Conservation (phyloP, 1,284 basidiomycete genomes). For the Trichosporon sp. region DNA sequence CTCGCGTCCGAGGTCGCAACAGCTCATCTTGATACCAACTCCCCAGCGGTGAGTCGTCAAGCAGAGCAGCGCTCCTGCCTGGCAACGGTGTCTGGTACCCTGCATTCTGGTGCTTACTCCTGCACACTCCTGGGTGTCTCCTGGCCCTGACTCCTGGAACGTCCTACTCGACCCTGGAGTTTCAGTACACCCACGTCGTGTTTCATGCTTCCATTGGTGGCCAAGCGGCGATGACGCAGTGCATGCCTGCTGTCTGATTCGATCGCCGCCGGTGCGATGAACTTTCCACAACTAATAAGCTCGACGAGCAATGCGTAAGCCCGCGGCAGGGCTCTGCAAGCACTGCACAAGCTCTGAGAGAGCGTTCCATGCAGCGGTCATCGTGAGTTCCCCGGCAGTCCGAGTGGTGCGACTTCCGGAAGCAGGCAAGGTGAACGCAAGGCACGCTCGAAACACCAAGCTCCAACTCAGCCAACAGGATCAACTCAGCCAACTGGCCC, state of each 20-base stretch:
- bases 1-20: conserved; percentile 8
- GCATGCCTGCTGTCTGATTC: conserved; percentile 3
- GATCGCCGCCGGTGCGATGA: background rate
- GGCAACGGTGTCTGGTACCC: background rate
- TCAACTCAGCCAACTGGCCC: conserved; percentile 8
- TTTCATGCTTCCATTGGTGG: background rate
- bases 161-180: background rate
- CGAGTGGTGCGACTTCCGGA: background rate
- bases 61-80: background rate
- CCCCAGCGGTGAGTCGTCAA: background rate
- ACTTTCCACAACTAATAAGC: conserved; percentile 8
- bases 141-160: background rate
- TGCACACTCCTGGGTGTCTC: background rate
- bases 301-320: background rate
- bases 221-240: conserved; percentile 1
- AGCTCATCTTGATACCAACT: background rate
- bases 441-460: conserved; percentile 6
- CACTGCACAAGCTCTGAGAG: no score
- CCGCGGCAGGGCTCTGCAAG: background rate
- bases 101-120: background rate
- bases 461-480: background rate
- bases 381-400: background rate
- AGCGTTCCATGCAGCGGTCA: background rate
- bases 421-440: background rate
- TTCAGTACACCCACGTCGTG: background rate